Percentiles rank a stretch among this genome's conserved stretches.
phyloP scores from a whole-genome alignment of 2,329 filamentous ascomycete species.

The Aspergillus aculeatus region DNA sequence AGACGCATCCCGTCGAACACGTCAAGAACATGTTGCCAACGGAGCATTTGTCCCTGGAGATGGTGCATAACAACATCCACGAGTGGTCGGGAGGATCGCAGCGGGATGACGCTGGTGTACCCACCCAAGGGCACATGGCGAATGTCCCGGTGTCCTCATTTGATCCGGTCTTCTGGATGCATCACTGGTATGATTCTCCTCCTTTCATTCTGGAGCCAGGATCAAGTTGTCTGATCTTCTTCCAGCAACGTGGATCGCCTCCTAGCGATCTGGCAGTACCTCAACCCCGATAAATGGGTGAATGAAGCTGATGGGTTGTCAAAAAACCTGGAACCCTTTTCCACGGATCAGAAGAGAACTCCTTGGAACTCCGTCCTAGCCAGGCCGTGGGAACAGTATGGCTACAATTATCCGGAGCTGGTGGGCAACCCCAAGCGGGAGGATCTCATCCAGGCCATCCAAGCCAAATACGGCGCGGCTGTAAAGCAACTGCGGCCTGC shows the following conservation, averaged over 20 bases:
- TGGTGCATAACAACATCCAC: slow-evolving; percentile 13
- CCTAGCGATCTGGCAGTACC: slow-evolving; percentile 3
- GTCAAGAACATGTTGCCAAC: no score
- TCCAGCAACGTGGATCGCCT: slow-evolving; percentile 8
- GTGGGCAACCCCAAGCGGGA: background rate
- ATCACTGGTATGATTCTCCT: slow-evolving; percentile 9
- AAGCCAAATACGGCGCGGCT: background rate
- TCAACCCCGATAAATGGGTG: slow-evolving; percentile 9
- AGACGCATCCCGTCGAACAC: background rate
- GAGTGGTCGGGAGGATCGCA: background rate
- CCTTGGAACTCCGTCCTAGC: slow-evolving; percentile 1
- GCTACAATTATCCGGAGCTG: slow-evolving; percentile 7
- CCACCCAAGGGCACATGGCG: slow-evolving; percentile 10
- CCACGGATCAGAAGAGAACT: background rate
- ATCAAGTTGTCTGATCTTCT: background rate
- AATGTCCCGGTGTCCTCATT: slow-evolving; percentile 9
- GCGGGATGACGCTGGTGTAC: background rate
- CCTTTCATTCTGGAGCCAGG: background rate
- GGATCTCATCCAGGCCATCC: background rate
- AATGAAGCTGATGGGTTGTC: background rate
- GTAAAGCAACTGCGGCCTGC: background rate
- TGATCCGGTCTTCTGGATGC: slow-evolving; percentile 15
- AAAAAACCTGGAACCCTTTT: slow-evolving; percentile 1
- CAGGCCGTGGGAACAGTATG: background rate
- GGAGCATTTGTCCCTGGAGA: slow-evolving; percentile 2